Evolutionary conservation across 2,329 filamentous ascomycete species (phyloP).

Genomic region (Penicillium hordei): DNA sequence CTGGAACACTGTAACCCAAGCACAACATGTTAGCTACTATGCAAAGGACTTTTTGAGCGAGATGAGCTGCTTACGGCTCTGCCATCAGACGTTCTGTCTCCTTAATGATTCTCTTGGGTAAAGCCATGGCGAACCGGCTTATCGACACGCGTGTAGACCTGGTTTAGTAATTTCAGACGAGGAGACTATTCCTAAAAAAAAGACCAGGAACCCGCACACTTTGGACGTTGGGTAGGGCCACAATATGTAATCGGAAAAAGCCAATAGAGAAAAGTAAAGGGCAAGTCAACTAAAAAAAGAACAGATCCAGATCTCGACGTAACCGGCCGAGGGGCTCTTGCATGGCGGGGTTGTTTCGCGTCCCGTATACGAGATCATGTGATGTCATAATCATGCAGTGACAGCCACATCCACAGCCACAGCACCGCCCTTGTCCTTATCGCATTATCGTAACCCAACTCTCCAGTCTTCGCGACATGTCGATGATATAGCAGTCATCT

Average conservation of each 20-base stretch:
- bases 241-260: background rate
- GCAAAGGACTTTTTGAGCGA: background rate
- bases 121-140: slow-evolving; percentile 53
- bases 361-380: slow-evolving; percentile 20
- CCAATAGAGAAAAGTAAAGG: background rate
- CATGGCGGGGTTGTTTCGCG: slow-evolving; percentile 19
- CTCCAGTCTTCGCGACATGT: slow-evolving; percentile 1
- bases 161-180: slow-evolving; percentile 1
- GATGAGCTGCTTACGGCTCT: slow-evolving; percentile 71
- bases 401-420: slow-evolving; percentile 10
- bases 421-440: slow-evolving; percentile 4
- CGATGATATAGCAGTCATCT: background rate
- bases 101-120: slow-evolving; percentile 97
- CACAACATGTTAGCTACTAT: background rate
- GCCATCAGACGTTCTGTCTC: slow-evolving; percentile 97
- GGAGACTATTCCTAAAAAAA: background rate
- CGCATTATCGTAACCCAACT: slow-evolving; percentile 18
- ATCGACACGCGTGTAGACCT: slow-evolving; percentile 18
- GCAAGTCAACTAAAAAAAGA: slow-evolving; percentile 6
- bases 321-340: slow-evolving; percentile 32
- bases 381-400: background rate
- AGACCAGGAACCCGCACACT: background rate
- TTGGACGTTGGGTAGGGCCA: background rate
- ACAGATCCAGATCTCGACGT: slow-evolving; percentile 19
- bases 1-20: slow-evolving; percentile 69